phyloP scores from a whole-genome alignment of 139 green algal species.

The Eudorina sp. region DNA sequence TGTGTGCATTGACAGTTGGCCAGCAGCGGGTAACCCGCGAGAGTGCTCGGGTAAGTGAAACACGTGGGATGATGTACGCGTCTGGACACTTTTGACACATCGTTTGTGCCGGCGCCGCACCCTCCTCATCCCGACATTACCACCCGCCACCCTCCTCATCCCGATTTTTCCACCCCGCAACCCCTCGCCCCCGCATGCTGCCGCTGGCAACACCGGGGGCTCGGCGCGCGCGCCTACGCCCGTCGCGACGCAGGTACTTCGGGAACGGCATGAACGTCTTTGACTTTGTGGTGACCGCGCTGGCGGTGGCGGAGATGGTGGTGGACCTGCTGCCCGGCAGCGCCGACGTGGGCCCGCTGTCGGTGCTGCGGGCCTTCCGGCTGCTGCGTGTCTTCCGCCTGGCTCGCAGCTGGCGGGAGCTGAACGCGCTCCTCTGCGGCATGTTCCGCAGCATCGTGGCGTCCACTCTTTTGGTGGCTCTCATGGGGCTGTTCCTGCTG shows the following conservation, averaged over 20 bases:
- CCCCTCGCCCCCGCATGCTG: too few species aligned
- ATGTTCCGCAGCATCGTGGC: constrained; percentile 67
- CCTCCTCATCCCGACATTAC: too few species aligned
- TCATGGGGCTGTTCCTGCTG: constrained; percentile 82
- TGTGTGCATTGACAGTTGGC: too few species aligned
- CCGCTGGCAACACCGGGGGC: too few species aligned
- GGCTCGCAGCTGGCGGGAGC: constrained; percentile 72
- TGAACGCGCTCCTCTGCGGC: constrained; percentile 79
- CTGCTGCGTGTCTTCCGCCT: constrained; percentile 84
- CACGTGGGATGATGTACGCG: too few species aligned
- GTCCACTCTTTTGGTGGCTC: constrained; percentile 62
- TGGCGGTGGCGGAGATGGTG: constrained; percentile 76
- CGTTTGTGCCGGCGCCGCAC: too few species aligned
- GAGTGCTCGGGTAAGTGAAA: too few species aligned
- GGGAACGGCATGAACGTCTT: constrained; percentile 72
- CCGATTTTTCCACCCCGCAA: too few species aligned
- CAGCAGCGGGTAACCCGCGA: too few species aligned
- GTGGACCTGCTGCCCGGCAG: constrained; percentile 68
- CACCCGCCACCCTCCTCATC: too few species aligned
- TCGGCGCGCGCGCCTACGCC: too few species aligned
- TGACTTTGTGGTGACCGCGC: constrained; percentile 71
- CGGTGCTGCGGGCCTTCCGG: constrained; percentile 77
- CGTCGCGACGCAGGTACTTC: constrained; percentile 60
- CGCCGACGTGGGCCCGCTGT: constrained; percentile 67
- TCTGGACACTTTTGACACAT: too few species aligned